These are phyloP conservation scores for Astrothelium subdiscretum DNA, from an alignment of 495 filamentous ascomycete genomes.

Conservation along the genomic window DNA sequence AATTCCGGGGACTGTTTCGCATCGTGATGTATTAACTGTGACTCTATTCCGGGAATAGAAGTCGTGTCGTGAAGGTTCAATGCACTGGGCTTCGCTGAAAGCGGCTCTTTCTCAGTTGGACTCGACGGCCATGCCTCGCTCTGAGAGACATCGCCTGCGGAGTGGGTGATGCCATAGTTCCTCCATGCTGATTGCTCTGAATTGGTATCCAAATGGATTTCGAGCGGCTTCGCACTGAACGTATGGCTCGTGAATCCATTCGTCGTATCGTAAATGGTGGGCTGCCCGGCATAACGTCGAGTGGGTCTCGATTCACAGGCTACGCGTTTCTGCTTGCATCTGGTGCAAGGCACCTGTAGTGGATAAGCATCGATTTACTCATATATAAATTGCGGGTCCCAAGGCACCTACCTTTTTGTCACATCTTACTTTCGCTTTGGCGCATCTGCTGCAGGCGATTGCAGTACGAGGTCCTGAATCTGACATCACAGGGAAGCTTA, in stretches of 20 bases:
- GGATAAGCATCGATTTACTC: not conserved
- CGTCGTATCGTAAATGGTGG: not conserved
- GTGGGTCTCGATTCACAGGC: not conserved
- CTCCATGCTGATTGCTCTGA: not conserved
- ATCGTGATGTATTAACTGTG: not conserved
- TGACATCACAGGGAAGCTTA: conserved; percentile 2
- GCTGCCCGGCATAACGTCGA: conserved; percentile 1
- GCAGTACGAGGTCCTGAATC: not conserved
- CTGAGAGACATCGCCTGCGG: not conserved
- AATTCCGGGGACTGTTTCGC: not conserved
- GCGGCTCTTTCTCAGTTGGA: not conserved
- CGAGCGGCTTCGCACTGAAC: not conserved
- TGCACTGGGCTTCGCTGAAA: not conserved
- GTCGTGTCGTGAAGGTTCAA: not conserved
- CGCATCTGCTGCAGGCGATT: conserved; percentile 1
- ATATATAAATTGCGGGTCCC: not conserved
- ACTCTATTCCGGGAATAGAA: not conserved
- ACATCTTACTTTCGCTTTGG: conserved; percentile 2
- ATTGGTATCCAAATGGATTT: not conserved
- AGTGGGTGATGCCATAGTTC: not conserved
- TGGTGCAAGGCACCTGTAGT: not conserved
- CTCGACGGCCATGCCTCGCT: not conserved
- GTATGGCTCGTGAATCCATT: conserved; percentile 1
- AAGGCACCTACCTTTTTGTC: not conserved
- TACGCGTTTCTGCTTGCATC: conserved; percentile 1